Conservation (phyloP, 140 eudicot genomes). For the Stevia rebaudiana region DNA sequence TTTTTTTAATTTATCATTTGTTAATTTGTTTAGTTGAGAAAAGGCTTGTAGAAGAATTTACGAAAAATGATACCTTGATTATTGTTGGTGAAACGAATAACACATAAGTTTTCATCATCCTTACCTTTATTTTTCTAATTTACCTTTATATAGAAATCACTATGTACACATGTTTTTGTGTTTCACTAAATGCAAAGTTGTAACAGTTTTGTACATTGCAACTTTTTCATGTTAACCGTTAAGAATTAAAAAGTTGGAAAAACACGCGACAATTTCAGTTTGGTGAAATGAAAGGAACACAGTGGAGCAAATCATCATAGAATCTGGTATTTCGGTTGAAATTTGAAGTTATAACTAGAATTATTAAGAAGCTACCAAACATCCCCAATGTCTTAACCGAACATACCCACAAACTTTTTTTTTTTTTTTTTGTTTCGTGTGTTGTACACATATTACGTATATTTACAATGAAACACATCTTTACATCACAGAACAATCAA, state of each 20-base stretch:
- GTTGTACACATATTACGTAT: no score
- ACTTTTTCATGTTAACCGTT: neutral
- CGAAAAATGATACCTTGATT: constrained; percentile 58
- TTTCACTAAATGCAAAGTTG: neutral
- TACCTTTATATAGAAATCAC: neutral
- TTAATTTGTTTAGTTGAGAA: constrained; percentile 45
- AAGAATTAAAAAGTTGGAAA: neutral
- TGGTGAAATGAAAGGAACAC: neutral
- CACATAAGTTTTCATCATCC: constrained; percentile 71
- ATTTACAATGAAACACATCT: no score
- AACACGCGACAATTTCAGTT: neutral
- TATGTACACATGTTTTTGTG: neutral
- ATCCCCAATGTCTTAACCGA: no score
- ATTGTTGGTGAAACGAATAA: constrained; percentile 98
- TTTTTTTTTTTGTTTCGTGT: no score
- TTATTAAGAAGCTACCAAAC: no score
- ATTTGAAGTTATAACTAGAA: no score
- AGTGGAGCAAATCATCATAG: neutral
- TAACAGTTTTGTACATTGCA: neutral
- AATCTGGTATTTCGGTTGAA: neutral
- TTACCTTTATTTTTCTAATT: neutral
- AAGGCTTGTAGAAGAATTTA: constrained; percentile 69
- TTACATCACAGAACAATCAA: no score
- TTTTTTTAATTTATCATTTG: neutral
- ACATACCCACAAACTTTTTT: no score